Evolutionary conservation across 768 basidiomycete genomes (phyloP).

Genomic region (Leccinellum rugosiceps): DNA sequence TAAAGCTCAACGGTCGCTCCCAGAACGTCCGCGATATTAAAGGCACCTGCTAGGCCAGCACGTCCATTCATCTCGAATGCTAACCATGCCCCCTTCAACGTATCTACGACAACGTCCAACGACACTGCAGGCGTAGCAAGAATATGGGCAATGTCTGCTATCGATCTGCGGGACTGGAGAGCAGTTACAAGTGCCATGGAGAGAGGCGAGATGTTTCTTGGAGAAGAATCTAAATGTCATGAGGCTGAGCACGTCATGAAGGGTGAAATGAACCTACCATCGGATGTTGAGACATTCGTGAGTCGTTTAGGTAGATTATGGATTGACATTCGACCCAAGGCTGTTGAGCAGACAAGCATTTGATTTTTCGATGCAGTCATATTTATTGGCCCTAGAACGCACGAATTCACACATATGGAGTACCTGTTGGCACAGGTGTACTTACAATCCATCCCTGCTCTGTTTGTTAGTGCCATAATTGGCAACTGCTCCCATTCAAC

Average conservation of each 20-base stretch:
- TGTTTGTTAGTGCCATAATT: constrained; percentile 42
- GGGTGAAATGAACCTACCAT: constrained; percentile 13
- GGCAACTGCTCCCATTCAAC: constrained; percentile 47
- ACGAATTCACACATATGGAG: neutral
- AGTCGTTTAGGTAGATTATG: constrained; percentile 43
- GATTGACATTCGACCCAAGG: constrained; percentile 43
- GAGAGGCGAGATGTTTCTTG: constrained; percentile 19
- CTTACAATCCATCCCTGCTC: constrained; percentile 52
- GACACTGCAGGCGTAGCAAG: constrained; percentile 44
- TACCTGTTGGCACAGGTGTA: neutral
- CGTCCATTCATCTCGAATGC: constrained; percentile 43
- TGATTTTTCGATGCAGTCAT: constrained; percentile 58
- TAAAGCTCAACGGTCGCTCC: constrained; percentile 43
- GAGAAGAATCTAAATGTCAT: constrained; percentile 30
- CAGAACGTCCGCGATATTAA: constrained; percentile 46
- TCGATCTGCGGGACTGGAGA: constrained; percentile 49
- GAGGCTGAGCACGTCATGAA: constrained; percentile 8
- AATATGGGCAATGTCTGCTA: constrained; percentile 57
- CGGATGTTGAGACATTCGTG: constrained; percentile 5
- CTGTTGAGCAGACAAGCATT: constrained; percentile 50
- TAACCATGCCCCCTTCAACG: constrained; percentile 45
- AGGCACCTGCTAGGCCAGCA: constrained; percentile 38
- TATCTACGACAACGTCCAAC: constrained; percentile 41
- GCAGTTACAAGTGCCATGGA: constrained; percentile 34
- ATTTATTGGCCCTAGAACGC: constrained; percentile 52